Conservation (phyloP, 345 rosid species). For the Hibiscus syriacus region DNA sequence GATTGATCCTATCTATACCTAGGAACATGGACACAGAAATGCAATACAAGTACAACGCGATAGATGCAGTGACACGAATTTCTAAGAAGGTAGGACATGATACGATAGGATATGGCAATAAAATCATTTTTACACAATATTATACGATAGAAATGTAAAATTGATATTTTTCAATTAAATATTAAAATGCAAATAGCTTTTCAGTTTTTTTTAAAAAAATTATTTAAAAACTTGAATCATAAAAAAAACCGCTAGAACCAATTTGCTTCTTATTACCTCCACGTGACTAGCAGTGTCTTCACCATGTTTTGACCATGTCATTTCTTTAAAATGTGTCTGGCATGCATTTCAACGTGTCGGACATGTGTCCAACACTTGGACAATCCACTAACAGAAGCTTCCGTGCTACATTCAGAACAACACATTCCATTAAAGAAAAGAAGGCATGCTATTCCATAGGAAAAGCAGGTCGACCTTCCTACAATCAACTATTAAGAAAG, state of each 20-base stretch:
- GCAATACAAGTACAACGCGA: neutral
- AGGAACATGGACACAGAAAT: neutral
- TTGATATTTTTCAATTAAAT: neutral
- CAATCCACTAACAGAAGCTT: neutral
- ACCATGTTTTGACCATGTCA: neutral
- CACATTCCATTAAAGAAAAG: neutral
- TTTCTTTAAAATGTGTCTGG: neutral
- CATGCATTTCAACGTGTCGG: neutral
- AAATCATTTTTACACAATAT: neutral
- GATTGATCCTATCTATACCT: neutral
- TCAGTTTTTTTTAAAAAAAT: too few species aligned
- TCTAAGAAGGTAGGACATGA: neutral
- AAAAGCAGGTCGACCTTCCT: neutral
- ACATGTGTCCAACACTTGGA: neutral
- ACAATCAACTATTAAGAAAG: neutral
- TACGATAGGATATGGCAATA: neutral
- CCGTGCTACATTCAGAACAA: neutral
- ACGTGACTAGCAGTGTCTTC: neutral
- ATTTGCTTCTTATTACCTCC: neutral
- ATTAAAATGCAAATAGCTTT: neutral
- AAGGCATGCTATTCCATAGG: neutral
- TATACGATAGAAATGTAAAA: neutral
- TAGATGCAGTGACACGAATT: neutral
- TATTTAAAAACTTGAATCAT: neutral
- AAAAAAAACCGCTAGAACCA: neutral